These are phyloP conservation scores for Cercospora zeae-maydis DNA, from an alignment of 2,329 filamentous ascomycete species.

Conservation along the genomic window DNA sequence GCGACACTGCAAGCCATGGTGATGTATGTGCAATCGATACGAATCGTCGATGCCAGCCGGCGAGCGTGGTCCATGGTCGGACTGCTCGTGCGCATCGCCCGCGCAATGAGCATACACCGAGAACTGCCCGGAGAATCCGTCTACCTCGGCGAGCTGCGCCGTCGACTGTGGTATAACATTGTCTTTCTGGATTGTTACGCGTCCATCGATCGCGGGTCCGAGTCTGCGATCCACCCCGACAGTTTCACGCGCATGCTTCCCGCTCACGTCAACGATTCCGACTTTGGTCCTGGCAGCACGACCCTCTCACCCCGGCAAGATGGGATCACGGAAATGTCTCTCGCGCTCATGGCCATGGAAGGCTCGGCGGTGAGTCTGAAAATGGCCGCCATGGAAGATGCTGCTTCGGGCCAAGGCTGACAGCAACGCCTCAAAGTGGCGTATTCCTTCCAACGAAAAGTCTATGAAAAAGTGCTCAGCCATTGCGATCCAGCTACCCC, in stretches of 20 bases:
- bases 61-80: conserved; percentile 34
- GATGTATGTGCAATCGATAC: conserved; percentile 25
- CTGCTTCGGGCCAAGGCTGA: conserved; percentile 26
- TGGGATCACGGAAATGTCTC: conserved; percentile 34
- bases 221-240: conserved; percentile 26
- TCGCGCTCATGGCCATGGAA: conserved; percentile 23
- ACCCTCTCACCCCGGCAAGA: conserved; percentile 21
- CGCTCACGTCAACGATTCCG: conserved; percentile 33
- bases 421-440: conserved; percentile 32
- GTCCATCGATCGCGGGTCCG: conserved; percentile 34
- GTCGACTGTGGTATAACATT: conserved; percentile 34
- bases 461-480: conserved; percentile 27
- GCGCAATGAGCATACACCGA: conserved; percentile 33
- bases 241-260: conserved; percentile 29
- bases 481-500: conserved; percentile 27
- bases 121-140: conserved; percentile 26
- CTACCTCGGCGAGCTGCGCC: conserved; percentile 33
- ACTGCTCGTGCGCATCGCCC: conserved; percentile 34
- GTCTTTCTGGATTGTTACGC: conserved; percentile 33
- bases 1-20: conserved; percentile 34
- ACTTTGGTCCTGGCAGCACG: conserved; percentile 29
- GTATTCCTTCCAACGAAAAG: conserved; percentile 22
- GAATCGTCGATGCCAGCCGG: conserved; percentile 29
- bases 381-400: conserved; percentile 20
- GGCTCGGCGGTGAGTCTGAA: conserved; percentile 17